These are phyloP conservation scores for Pseudogymnoascus sp. DNA, from an alignment of 2,329 filamentous ascomycete species.

Conservation along the genomic window DNA sequence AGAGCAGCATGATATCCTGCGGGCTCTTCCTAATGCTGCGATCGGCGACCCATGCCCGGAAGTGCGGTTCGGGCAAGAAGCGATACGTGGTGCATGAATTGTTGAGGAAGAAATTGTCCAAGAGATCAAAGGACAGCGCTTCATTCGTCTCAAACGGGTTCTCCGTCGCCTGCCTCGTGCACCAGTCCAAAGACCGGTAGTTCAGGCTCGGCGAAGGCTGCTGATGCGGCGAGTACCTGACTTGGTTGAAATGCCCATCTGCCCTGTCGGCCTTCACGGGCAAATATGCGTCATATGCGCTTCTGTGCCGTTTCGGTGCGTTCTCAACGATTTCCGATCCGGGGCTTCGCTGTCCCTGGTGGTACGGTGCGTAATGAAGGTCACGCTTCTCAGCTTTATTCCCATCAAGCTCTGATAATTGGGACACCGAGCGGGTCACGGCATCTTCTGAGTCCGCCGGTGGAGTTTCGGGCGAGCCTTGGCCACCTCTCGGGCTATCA, in stretches of 20 bases:
- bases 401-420: constrained; percentile 23
- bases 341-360: constrained; percentile 23
- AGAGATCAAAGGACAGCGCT: constrained; percentile 40
- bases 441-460: constrained; percentile 26
- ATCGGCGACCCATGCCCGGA: constrained; percentile 45
- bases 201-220: constrained; percentile 8
- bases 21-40: constrained; percentile 37
- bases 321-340: constrained; percentile 19
- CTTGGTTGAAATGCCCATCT: not conserved
- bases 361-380: constrained; percentile 21
- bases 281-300: constrained; percentile 23
- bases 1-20: constrained; percentile 52
- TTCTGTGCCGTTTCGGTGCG: constrained; percentile 25
- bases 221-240: not conserved
- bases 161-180: constrained; percentile 27
- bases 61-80: constrained; percentile 47
- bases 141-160: constrained; percentile 47
- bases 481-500: constrained; percentile 27
- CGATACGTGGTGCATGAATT: constrained; percentile 46
- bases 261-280: not conserved
- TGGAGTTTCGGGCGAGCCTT: constrained; percentile 28
- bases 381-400: constrained; percentile 23
- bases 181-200: not conserved
- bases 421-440: constrained; percentile 21
- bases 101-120: constrained; percentile 50